Percentiles rank a stretch among this genome's conserved stretches.
Evolutionary conservation across 495 filamentous ascomycete genomes (phyloP).

Genomic region (Penicillium argentinense): DNA sequence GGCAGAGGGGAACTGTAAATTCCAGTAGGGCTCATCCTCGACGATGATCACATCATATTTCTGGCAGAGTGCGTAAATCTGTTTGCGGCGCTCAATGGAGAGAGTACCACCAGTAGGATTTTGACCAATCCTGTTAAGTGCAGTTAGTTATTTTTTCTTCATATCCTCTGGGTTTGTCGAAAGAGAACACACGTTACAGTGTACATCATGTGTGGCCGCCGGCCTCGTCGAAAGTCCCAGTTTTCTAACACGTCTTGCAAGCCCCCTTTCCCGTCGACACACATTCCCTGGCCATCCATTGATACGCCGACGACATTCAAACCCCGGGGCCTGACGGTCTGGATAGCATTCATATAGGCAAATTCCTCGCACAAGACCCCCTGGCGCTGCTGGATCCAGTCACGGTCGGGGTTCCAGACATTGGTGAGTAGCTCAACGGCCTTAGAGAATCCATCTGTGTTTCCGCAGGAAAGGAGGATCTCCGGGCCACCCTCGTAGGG

Average conservation of each 20-base stretch:
- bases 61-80: constrained; percentile 77
- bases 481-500: constrained; percentile 78
- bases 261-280: constrained; percentile 61
- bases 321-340: constrained; percentile 65
- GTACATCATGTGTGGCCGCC: constrained; percentile 81
- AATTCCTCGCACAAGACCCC: constrained; percentile 76
- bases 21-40: constrained; percentile 97
- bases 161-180: not conserved
- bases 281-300: constrained; percentile 79
- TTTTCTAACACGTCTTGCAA: constrained; percentile 75
- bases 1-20: constrained; percentile 81
- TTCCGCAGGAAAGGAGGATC: constrained; percentile 72
- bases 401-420: constrained; percentile 65
- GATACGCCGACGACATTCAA: constrained; percentile 68
- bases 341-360: constrained; percentile 72
- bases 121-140: constrained; percentile 69
- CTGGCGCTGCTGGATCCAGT: constrained; percentile 65
- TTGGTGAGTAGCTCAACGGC: constrained; percentile 69
- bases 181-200: constrained; percentile 72
- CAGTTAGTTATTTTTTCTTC: not conserved
- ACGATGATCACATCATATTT: constrained; percentile 88
- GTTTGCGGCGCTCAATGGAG: constrained; percentile 66
- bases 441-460: constrained; percentile 84
- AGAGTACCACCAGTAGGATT: constrained; percentile 83
- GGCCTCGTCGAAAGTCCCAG: constrained; percentile 74